These are phyloP conservation scores for Leccinum subgranulosum DNA, from an alignment of 768 basidiomycete genomes.

Conservation along the genomic window DNA sequence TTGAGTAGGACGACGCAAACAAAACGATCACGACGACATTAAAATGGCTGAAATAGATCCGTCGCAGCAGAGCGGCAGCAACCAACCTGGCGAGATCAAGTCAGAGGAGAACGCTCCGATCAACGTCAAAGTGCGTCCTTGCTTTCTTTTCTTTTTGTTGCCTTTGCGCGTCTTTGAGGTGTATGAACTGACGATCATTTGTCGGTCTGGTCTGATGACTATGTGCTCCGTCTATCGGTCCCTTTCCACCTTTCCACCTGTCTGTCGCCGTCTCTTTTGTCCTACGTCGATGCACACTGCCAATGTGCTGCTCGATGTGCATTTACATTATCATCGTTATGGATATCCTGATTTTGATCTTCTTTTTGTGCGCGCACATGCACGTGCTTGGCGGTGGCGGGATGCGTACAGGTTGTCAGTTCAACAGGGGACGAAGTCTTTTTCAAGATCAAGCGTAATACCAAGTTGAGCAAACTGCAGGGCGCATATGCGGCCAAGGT, in stretches of 20 bases:
- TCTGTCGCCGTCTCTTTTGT: background rate
- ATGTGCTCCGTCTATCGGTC: background rate
- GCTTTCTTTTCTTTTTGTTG: background rate
- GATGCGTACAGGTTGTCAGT: constrained; percentile 57
- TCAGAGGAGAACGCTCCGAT: constrained; percentile 60
- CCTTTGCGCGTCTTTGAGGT: background rate
- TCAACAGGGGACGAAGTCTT: constrained; percentile 84
- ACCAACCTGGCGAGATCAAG: constrained; percentile 46
- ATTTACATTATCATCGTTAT: background rate
- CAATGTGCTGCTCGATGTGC: background rate
- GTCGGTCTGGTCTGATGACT: background rate
- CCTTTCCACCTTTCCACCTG: background rate
- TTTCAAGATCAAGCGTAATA: constrained; percentile 96
- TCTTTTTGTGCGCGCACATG: background rate
- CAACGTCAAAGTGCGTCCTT: constrained; percentile 64
- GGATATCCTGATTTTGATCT: background rate
- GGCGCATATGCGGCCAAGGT: constrained; percentile 91
- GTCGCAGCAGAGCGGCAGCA: constrained; percentile 13
- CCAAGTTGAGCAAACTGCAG: constrained; percentile 89
- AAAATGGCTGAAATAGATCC: constrained; percentile 13
- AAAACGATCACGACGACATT: background rate
- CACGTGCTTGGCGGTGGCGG: background rate
- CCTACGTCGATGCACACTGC: background rate
- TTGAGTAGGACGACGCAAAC: background rate
- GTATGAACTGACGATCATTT: background rate